Evolutionary conservation across 1,284 basidiomycete genomes (phyloP), one percentile per base, ranked within the genome.

Genomic region (Ceratobasidium sp.): DNA sequence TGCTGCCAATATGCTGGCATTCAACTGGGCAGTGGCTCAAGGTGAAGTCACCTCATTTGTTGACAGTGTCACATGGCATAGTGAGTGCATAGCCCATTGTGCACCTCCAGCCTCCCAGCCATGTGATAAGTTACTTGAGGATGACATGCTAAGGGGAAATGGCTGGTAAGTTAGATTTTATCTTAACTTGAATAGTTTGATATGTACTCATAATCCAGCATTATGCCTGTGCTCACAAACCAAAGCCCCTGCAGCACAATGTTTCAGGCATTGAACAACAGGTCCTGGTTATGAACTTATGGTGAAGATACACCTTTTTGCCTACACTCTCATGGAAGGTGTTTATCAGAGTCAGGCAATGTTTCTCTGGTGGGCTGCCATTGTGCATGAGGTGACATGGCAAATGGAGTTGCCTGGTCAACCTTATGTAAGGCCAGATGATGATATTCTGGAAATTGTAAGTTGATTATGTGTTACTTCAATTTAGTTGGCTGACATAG

Each of bases 241-340:
- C n/a, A 47, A 60, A 60, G 58, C 58, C 58, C 13, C 46, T 60
- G 6, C 29, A 42, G 8, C 14, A 44, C 2, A 44, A 60, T 21
- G 6, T 49, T 16, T 30, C n/a, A 0, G 58, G 58, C 4, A 2
- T 49, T 30, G n/a, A 30, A 14, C 42, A 29, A n/a, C 46, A 60
- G 30, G 9, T 60, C n/a, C 27, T 60, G 11, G 33, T 39, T 3
- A n/a, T n/a, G n/a, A n/a, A n/a, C n/a, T n/a, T n/a, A 16, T 50
- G 4, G 58, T 27, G 0, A 60, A 60, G 33, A 16, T 60, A 0
- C 46, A 49, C 2, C 29, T 60, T 1, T 49, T 46, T 33, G 46
- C n/a, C 7, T 60, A 49, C 30, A 23, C 58, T 0, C 30, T 60
- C 1, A n/a, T 23, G 4, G 8, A 60, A 8, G 58, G 58, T 7